Base-by-base conservation (phyloP, 2,329 filamentous ascomycete genomes). In the Clonostachys rosea region DNA sequence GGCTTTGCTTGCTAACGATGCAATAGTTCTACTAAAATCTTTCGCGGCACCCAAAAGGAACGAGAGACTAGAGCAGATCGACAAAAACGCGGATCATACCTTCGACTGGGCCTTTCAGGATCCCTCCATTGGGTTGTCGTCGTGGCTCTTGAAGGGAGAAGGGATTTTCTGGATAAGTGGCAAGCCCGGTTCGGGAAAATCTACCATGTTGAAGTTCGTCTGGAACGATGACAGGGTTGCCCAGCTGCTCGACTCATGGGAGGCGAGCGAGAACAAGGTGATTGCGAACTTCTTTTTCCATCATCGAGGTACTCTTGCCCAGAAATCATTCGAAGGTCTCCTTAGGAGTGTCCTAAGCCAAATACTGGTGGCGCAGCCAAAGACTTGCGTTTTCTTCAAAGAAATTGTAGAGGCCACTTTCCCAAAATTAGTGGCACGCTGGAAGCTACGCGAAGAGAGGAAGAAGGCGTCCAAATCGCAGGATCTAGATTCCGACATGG, bases 151-250 rank as follows among this genome's bases (percentile, higher is more conserved):
- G 16, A 14, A 39, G 14, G 36, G 36, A n/a, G 20, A 14, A 13
- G n/a, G 40, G 13, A 18, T 47, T 11, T 47, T 47, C 45, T 47
- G 45, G 45, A 56, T 56, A 41, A 56, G 52, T 34, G 54, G 54
- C 20, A 53, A 56, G 40, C 52, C 54, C 9, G 56, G 56, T 7
- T 57, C 54, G 4, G 70, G 70, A 5, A 73, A 73, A 50, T 70
- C 66, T 3, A 70, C 68, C 4, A 53, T 70, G 12, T 68, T 69
- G 59, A 67, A 63, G 20, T 58, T 61, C 33, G 8, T 39, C 16
- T 17, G n/a, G 16, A 33, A 24, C 11, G 20, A 37, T 40, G 34
- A 45, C 8, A 20, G 39, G 6, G 30, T 24, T 9, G 16, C 14
- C 2, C 13, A 8, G n/a, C 11, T 16, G 11, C 34, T 17, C n/a